These are phyloP conservation scores for Nicotiana attenuata DNA, from an alignment of 257 asterid species.

Conservation along the genomic window DNA sequence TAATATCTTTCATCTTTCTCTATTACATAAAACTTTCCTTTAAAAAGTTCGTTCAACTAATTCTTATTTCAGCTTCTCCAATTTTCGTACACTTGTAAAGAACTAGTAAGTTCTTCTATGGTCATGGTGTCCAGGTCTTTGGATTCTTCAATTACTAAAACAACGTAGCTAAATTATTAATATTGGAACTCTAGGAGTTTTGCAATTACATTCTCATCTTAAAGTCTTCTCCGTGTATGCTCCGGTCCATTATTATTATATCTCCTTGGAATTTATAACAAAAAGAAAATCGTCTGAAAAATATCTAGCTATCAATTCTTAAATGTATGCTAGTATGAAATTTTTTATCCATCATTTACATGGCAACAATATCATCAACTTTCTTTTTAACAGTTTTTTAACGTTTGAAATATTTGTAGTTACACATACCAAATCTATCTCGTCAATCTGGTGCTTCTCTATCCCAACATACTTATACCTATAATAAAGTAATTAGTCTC, in stretches of 20 bases:
- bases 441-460: not conserved
- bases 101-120: not conserved
- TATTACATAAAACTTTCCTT: not conserved
- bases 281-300: not conserved
- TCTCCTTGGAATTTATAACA: not conserved
- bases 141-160: constrained; percentile 1
- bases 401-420: not conserved
- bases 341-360: not conserved
- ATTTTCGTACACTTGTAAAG: not conserved
- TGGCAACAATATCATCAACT: not conserved
- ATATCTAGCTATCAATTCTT: not conserved
- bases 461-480: not conserved
- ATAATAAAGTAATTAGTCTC: not conserved
- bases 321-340: not conserved
- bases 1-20: not conserved
- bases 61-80: not conserved
- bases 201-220: not conserved
- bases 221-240: no score
- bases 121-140: not conserved
- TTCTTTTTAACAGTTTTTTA: not conserved
- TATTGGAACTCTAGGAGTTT: not conserved
- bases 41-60: not conserved
- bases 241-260: not conserved
- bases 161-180: not conserved
- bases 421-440: not conserved